Evolutionary conservation across 257 asterid genomes (phyloP).

Genomic region (Fraxinus anomala): DNA sequence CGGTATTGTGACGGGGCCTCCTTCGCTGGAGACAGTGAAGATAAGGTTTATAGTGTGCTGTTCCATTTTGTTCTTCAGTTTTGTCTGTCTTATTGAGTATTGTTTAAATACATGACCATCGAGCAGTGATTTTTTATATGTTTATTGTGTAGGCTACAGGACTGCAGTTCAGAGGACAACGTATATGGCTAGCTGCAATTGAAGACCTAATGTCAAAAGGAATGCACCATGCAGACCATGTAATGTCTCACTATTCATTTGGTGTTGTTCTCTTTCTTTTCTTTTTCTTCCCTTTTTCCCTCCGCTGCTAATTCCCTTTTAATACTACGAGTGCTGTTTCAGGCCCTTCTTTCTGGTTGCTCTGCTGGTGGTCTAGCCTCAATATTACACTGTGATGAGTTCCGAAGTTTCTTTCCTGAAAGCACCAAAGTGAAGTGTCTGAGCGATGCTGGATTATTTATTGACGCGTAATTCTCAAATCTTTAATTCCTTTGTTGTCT

Average conservation of each 20-base stretch:
- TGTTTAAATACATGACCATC: not conserved
- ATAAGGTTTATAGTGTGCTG: constrained; percentile 52
- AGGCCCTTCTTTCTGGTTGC: constrained; percentile 98
- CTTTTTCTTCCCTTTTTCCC: constrained; percentile 22
- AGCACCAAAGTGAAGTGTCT: constrained; percentile 85
- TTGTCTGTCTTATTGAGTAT: no score
- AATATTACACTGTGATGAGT: constrained; percentile 86
- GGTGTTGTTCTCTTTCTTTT: not conserved
- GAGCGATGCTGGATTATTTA: constrained; percentile 89
- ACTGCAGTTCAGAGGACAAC: constrained; percentile 87
- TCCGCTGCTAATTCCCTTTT: not conserved
- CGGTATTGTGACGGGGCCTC: constrained; percentile 98
- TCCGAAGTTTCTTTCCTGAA: constrained; percentile 48
- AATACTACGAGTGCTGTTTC: constrained; percentile 23
- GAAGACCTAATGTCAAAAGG: not conserved
- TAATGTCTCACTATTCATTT: no score
- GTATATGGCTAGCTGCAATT: constrained; percentile 72
- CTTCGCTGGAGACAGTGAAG: constrained; percentile 82
- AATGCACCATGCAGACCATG: not conserved
- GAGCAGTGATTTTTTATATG: not conserved
- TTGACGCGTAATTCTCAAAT: constrained; percentile 78
- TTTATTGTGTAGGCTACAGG: constrained; percentile 57
- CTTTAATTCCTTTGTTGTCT: constrained; percentile 11
- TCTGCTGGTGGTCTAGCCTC: constrained; percentile 98
- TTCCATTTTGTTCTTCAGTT: not conserved